Evolutionary conservation across 306 rosid species (phyloP).

Genomic region (Rosa multiflora): DNA sequence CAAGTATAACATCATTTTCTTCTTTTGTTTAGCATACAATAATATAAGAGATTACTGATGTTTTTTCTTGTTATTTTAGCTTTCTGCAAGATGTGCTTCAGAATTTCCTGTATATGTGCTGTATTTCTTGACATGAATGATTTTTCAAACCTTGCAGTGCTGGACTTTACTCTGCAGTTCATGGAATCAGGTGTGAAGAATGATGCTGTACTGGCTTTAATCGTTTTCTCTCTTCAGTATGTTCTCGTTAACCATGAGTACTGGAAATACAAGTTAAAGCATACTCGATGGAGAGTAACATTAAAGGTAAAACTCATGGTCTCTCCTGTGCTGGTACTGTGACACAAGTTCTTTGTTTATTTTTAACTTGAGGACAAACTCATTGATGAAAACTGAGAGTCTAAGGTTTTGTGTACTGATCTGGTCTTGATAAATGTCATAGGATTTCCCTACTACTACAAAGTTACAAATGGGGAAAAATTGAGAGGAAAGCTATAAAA

Average conservation of each 20-base stretch:
- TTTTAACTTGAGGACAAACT: not conserved
- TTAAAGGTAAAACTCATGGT: conserved; percentile 60
- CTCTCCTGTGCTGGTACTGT: conserved; percentile 14
- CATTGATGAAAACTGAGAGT: not conserved
- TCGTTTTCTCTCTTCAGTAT: conserved; percentile 82
- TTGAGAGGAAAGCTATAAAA: not conserved
- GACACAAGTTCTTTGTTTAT: conserved; percentile 10
- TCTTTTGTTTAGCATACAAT: conserved; percentile 12
- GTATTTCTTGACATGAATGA: conserved; percentile 29
- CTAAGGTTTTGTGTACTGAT: not conserved
- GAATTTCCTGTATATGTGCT: not conserved
- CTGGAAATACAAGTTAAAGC: conserved; percentile 83
- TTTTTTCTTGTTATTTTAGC: not conserved
- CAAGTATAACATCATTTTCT: not conserved
- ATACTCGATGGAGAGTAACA: conserved; percentile 78
- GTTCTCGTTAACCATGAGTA: conserved; percentile 77
- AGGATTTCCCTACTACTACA: not conserved
- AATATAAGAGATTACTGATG: not conserved
- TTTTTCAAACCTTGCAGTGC: conserved; percentile 61
- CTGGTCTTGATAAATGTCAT: not conserved
- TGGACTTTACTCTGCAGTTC: conserved; percentile 83
- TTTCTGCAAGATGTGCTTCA: not conserved
- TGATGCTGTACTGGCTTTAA: conserved; percentile 70
- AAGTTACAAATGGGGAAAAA: not conserved
- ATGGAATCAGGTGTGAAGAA: conserved; percentile 80